Base-by-base conservation (phyloP, 169 alveolate genomes). In the Plasmodium vivax region DNA sequence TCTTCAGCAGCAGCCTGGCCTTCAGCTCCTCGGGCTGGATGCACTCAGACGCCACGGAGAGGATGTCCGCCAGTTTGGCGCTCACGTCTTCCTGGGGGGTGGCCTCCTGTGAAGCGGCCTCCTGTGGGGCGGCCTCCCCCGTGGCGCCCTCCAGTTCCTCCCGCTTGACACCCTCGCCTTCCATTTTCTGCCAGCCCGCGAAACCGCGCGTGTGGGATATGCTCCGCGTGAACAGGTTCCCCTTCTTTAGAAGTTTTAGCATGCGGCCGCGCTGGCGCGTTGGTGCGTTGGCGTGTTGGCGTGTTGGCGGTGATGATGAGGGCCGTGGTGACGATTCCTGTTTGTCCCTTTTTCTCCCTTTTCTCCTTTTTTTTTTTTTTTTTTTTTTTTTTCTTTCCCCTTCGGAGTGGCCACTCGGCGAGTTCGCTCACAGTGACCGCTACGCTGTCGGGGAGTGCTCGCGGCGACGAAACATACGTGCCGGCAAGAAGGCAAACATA, bases 31-130 rank as follows among this genome's bases (percentile, higher is more conserved):
- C 97, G 14, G 95, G 95, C 79, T 96, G 96, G 41, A 97, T 94
- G 84, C 98, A 97, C 58, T 97, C 98, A 9, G 91, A 95, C 4
- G 97, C 97, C 36, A 97, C 95, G n/a, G 98, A 95, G 32, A 97
- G 88, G 8, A 97, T 96, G 19, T 87, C 93, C 32, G 92, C 56
- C 51, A 79, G 72, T 32, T 95, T 80, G 85, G 96, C 97, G 12
- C 93, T 97, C 23, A 96, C 84, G 12, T 75, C 71, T 87, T 87
- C 87, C 45, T 36, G n/a, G 10, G 58, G 41, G 7, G 47, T 16
- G 27, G 90, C 45, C 32, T 95, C 92, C 51, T 43, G 71, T 77
- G 94, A 34, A 0, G 19, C 83, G 12, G 27, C 23, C 62, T 51
- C 62, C 8, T 14, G 62, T 0, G 23, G n/a, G 14, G 62, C 62